Base-by-base conservation (phyloP, 345 rosid genomes). In the Salix udensis region DNA sequence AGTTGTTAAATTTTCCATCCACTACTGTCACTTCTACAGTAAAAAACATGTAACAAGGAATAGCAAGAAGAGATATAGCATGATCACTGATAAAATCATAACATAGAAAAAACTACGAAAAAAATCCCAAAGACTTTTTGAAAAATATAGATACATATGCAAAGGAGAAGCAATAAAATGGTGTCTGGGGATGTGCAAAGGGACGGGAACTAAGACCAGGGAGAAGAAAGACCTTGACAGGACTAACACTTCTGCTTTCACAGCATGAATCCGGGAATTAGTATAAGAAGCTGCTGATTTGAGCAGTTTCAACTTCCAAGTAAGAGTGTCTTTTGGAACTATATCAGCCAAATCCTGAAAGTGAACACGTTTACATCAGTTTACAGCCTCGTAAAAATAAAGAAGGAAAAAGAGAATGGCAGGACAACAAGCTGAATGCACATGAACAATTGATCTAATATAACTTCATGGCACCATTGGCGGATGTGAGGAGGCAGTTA, bases 181-280 rank as follows among this genome's bases (percentile, higher is more conserved):
- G 62, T n/a, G 58, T 7, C 62, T 9, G 2, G 13, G 62, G 24
- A 46, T 13, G 18, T 58, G 62, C 2, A 40, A 70, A 68, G 67
- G 60, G 34, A 30, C 68, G 11, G 67, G n/a, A n/a, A 58, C 23
- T 34, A 55, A 66, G 60, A 11, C 48, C 60, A 11, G 15, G 68
- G 80, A 37, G 78, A 72, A 34, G 34, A 64, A 65, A 60, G 76
- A 92, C 97, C 97, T 89, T 26, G 92, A 89, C 39, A 92, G 92
- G 77, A 94, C 67, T 70, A 94, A 85, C 62, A 89, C 93, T 89
- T 94, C 93, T 9, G 98, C 97, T 81, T 86, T 82, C 76, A 94
- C 91, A 65, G 97, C 94, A 80, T 94, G 90, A 67, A 94, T 87
- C 30, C 89, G 91, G 52, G 98, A 89, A 87, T 94, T 91, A 34